These are phyloP conservation scores for Leonotis leonurus DNA, from an alignment of 257 asterid genomes.

Conservation along the genomic window DNA sequence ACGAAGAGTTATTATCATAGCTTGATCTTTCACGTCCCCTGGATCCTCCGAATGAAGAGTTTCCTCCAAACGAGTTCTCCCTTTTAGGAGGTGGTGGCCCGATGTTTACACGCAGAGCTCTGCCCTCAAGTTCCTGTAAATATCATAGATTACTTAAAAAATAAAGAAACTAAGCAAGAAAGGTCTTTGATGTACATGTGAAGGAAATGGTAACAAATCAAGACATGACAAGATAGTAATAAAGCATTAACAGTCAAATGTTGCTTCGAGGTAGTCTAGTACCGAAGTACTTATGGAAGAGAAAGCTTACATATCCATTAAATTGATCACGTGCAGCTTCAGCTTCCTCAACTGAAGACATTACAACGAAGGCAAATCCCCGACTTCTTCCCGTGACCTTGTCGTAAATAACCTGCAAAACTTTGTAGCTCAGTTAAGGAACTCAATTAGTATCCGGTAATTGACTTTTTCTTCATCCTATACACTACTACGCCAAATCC, in stretches of 20 bases:
- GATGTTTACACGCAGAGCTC: slow-evolving; percentile 65
- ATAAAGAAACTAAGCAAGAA: background rate
- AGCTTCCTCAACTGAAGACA: slow-evolving; percentile 63
- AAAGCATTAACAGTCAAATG: background rate
- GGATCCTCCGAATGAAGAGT: slow-evolving; percentile 25
- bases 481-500: too few relatives aligned
- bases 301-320: slow-evolving; percentile 68
- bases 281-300: background rate
- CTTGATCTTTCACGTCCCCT: slow-evolving; percentile 30
- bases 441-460: too few relatives aligned
- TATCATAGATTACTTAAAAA: background rate
- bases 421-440: background rate
- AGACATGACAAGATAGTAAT: background rate
- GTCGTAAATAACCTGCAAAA: slow-evolving; percentile 83
- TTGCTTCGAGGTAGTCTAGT: background rate
- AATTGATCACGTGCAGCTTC: slow-evolving; percentile 69
- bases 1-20: slow-evolving; percentile 22
- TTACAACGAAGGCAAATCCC: slow-evolving; percentile 89
- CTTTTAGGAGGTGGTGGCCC: slow-evolving; percentile 87
- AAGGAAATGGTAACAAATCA: background rate
- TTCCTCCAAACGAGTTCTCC: slow-evolving; percentile 41
- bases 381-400: slow-evolving; percentile 80
- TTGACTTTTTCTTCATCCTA: too few relatives aligned
- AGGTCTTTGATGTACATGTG: too few relatives aligned
- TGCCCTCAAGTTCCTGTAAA: slow-evolving; percentile 75